Conservation (phyloP, 345 rosid genomes). For the Syzygium oleosum region DNA sequence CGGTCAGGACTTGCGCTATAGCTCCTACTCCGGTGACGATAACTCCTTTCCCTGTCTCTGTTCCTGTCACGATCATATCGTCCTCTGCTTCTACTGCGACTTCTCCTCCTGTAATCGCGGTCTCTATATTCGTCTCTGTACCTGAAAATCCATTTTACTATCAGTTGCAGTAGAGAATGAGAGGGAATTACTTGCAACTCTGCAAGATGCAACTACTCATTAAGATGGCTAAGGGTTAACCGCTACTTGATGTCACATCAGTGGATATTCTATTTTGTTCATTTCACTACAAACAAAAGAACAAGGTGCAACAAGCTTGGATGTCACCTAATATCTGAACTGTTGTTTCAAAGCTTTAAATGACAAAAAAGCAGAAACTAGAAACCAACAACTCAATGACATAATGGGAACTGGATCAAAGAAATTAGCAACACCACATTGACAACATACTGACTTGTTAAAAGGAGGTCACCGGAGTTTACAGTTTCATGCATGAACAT, state of each 20-base stretch:
- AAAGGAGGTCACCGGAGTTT: neutral
- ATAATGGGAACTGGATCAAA: neutral
- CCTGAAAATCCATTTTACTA: constrained; percentile 3
- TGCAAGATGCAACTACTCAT: neutral
- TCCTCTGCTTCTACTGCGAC: constrained; percentile 44
- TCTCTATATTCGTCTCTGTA: constrained; percentile 37
- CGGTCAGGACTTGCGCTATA: constrained; percentile 40
- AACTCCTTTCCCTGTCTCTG: constrained; percentile 28
- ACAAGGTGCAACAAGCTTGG: neutral
- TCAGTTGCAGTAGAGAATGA: neutral
- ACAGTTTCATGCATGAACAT: neutral
- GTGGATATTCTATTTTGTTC: neutral
- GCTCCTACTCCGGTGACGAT: constrained; percentile 31
- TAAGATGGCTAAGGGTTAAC: neutral
- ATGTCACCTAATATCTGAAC: neutral
- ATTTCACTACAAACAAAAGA: neutral
- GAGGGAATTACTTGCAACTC: neutral
- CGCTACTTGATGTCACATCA: neutral
- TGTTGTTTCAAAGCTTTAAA: neutral
- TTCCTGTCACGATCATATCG: constrained; percentile 33
- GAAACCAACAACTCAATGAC: neutral
- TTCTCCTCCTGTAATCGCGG: constrained; percentile 31
- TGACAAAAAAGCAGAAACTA: neutral
- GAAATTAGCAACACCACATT: neutral
- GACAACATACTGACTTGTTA: neutral